Base-by-base conservation (phyloP, 192 early-diverging fungal genomes). In the Ambispora gerdemannii region DNA sequence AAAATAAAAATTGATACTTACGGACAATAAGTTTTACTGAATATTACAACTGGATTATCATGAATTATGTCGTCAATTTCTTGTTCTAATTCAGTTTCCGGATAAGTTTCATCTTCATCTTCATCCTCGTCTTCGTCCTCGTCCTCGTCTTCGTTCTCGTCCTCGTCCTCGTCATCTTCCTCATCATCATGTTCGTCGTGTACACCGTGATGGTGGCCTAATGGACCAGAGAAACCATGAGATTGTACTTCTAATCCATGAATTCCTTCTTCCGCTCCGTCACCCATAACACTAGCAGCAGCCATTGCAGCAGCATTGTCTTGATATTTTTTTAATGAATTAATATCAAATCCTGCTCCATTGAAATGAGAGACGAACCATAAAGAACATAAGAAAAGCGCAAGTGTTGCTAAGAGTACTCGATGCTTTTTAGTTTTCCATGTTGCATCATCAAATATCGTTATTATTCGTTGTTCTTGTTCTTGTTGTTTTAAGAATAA, bases 211-310 rank as follows among this genome's bases (percentile, higher is more conserved):
- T 25, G n/a, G 58, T n/a, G 22, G n/a, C 20, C 52, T 7, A 24
- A 13, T 20, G 20, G 20, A 58, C 38, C 15, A 19, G 35, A 28
- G 22, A 20, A 4, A 25, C 34, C 51, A 36, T 70, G 67, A 31
- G 19, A 58, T 33, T 58, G 25, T 3, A 70, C 35, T 31, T 70
- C 67, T 3, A 70, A 47, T 30, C 53, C 55, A 38, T 70, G 67
- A 28, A 70, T 59, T 30, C 67, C 67, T 47, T 70, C 67, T 43
- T 70, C 67, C 32, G 53, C 67, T 33, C 35, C 22, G n/a, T 70
- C 67, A n/a, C 67, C 67, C 35, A 70, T 4, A 56, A 60, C 67
- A 10, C 32, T 59, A 22, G 56, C 67, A 6, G 67, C 67, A 15
- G 35, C 67, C 22, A 70, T 47, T n/a, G 67, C 67, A 2, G 55